phyloP scores from a whole-genome alignment of 2,329 filamentous ascomycete species.

The Alternaria alternata region DNA sequence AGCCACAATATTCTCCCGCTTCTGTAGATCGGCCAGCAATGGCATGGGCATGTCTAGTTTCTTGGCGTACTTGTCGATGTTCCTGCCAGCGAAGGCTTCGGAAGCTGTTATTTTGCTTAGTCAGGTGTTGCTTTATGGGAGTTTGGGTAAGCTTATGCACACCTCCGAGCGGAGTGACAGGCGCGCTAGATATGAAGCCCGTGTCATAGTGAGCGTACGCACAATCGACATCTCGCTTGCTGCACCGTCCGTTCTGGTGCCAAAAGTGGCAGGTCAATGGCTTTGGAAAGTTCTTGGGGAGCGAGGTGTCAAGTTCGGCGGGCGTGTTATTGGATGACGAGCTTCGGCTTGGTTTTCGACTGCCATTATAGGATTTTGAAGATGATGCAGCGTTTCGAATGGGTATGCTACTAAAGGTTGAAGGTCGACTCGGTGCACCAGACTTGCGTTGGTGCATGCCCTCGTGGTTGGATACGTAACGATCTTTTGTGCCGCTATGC shows the following conservation, averaged over 20 bases:
- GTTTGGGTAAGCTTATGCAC: background rate
- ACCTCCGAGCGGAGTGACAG: background rate
- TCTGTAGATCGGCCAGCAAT: background rate
- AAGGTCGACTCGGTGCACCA: background rate
- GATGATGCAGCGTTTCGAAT: background rate
- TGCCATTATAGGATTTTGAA: background rate
- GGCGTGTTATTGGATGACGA: background rate
- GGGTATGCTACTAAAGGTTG: background rate
- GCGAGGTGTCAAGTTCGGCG: background rate
- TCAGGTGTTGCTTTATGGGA: background rate
- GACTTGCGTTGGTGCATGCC: background rate
- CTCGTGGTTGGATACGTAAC: background rate
- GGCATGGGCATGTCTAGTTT: background rate
- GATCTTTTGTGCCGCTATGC: background rate
- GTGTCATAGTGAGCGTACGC: conserved; percentile 17
- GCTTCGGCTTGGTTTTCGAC: background rate
- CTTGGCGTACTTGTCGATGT: background rate
- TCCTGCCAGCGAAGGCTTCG: background rate
- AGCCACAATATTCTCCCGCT: background rate
- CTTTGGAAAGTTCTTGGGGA: conserved; percentile 18
- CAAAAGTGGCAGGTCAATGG: conserved; percentile 20
- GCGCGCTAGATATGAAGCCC: background rate
- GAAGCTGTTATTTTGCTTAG: background rate
- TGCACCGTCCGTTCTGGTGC: conserved; percentile 16
- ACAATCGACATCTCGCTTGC: conserved; percentile 11